phyloP scores from a whole-genome alignment of 2,329 filamentous ascomycete genomes.

The Torrubiellomyces zombiae region DNA sequence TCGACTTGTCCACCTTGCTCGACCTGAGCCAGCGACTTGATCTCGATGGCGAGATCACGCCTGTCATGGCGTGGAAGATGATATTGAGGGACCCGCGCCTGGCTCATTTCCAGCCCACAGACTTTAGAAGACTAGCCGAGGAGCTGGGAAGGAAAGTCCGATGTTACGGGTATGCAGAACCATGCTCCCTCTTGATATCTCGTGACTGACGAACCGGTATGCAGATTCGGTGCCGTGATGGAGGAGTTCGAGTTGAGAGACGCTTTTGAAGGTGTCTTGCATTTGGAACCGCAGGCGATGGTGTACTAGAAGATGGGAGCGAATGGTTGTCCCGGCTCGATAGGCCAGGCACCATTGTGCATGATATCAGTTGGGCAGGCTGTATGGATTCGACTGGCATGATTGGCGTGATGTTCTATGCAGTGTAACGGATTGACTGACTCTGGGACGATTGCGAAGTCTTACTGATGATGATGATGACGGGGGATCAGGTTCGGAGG shows the following conservation, averaged over 20 bases:
- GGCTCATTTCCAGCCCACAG: slow-evolving; percentile 43
- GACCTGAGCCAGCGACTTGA: slow-evolving; percentile 71
- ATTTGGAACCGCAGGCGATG: slow-evolving; percentile 6
- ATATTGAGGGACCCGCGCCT: slow-evolving; percentile 58
- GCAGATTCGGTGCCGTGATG: slow-evolving; percentile 45
- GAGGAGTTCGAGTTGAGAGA: slow-evolving; percentile 58
- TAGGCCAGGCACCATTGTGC: no score
- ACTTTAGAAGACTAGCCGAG: slow-evolving; percentile 56
- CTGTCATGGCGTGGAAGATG: slow-evolving; percentile 86
- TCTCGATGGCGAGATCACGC: slow-evolving; percentile 80
- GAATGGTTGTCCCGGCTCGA: no score
- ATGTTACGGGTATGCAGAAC: slow-evolving; percentile 93
- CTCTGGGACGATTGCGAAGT: no score
- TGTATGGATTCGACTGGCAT: no score
- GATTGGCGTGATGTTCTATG: no score
- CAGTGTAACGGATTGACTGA: no score
- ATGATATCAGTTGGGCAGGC: no score
- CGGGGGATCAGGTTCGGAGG: no score
- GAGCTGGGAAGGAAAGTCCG: slow-evolving; percentile 67
- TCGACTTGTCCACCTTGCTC: slow-evolving; percentile 64
- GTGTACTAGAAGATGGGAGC: no score
- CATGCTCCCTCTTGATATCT: background rate
- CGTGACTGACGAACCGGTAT: slow-evolving; percentile 1
- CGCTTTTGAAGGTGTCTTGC: slow-evolving; percentile 49
- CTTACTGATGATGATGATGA: no score